Evolutionary conservation across 1,284 basidiomycete genomes (phyloP).

Genomic region (Moesziomyces sp.): DNA sequence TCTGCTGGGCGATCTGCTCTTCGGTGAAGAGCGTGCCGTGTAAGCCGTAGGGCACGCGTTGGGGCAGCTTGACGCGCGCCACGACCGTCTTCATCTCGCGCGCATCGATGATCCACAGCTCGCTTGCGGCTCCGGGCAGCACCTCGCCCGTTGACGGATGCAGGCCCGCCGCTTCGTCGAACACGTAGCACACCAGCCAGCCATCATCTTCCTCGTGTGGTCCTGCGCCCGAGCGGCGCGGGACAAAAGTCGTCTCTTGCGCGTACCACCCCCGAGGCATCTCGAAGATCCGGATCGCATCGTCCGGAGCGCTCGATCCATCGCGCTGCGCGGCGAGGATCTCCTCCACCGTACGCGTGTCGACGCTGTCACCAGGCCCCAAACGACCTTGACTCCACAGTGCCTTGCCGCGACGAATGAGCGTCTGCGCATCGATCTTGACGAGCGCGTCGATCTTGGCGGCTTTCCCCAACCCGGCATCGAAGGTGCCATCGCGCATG

Average conservation of each 20-base stretch:
- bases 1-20: slow-evolving; percentile 60
- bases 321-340: slow-evolving; percentile 65
- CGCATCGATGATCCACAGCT: slow-evolving; percentile 71
- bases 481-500: slow-evolving; percentile 66
- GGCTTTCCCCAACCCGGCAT: slow-evolving; percentile 70
- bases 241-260: slow-evolving; percentile 70
- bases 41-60: slow-evolving; percentile 69
- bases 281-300: slow-evolving; percentile 68
- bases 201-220: slow-evolving; percentile 69
- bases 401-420: slow-evolving; percentile 65
- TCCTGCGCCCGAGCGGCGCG: slow-evolving; percentile 38
- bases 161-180: slow-evolving; percentile 69
- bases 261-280: slow-evolving; percentile 69
- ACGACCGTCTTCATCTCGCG: slow-evolving; percentile 68
- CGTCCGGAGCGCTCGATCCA: slow-evolving; percentile 7
- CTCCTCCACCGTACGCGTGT: slow-evolving; percentile 67
- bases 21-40: slow-evolving; percentile 67
- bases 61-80: slow-evolving; percentile 69
- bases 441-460: slow-evolving; percentile 71
- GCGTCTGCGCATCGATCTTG: slow-evolving; percentile 69
- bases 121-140: slow-evolving; percentile 63
- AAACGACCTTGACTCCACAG: slow-evolving; percentile 51
- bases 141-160: slow-evolving; percentile 66
- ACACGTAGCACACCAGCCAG: slow-evolving; percentile 70
- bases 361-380: slow-evolving; percentile 64